These are phyloP conservation scores for Aplosporella prunicola DNA, from an alignment of 2,329 filamentous ascomycete genomes.

Conservation along the genomic window DNA sequence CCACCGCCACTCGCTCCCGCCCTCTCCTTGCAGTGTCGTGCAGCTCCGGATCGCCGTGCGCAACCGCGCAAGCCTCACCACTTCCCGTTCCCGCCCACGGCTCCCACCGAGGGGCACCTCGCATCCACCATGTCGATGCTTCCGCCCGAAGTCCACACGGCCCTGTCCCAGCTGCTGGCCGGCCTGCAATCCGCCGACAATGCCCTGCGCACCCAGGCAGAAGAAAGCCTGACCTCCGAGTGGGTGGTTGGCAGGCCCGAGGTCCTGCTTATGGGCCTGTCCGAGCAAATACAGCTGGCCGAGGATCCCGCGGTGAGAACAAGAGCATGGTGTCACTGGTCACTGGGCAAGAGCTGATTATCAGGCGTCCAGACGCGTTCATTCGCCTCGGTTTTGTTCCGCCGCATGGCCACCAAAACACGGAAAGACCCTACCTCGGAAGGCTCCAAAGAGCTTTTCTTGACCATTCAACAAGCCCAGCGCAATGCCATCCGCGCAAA, in stretches of 20 bases:
- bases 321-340: too few relatives aligned
- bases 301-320: conserved; percentile 63
- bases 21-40: conserved; percentile 5
- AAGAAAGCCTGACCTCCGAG: conserved; percentile 82
- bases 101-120: too few relatives aligned
- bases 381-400: conserved; percentile 88
- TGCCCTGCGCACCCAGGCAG: conserved; percentile 69
- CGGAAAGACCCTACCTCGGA: conserved; percentile 61
- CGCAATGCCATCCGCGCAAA: conserved; percentile 73
- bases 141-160: conserved; percentile 70
- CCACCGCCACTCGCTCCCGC: neutral
- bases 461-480: conserved; percentile 65
- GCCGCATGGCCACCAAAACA: conserved; percentile 82
- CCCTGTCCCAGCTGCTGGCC: conserved; percentile 72
- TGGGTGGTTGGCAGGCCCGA: conserved; percentile 79
- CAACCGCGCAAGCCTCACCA: conserved; percentile 7
- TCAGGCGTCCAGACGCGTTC: conserved; percentile 75
- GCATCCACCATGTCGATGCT: conserved; percentile 76
- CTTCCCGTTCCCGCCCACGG: too few relatives aligned
- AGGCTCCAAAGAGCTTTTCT: conserved; percentile 73
- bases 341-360: too few relatives aligned
- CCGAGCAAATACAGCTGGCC: conserved; percentile 79
- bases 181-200: conserved; percentile 89
- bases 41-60: conserved; percentile 4
- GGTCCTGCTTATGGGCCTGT: conserved; percentile 83